Evolutionary conservation across 176 grass and related monocot genomes (phyloP).

Genomic region (Aegilops umbellulata): DNA sequence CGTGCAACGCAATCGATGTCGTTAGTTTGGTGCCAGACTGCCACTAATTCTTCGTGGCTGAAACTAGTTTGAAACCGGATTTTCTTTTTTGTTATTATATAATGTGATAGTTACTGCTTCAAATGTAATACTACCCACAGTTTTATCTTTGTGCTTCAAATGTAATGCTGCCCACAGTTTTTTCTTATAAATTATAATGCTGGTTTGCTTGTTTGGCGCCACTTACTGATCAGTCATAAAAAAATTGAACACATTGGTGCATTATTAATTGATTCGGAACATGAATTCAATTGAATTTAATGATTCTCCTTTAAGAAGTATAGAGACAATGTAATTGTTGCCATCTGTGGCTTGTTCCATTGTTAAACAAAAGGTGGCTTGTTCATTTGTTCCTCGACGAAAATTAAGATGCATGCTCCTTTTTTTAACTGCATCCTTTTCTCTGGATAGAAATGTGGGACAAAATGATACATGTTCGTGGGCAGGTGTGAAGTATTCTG

Average conservation of each 20-base stretch:
- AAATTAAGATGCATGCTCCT: not conserved
- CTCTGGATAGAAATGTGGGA: not conserved
- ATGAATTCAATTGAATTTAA: not conserved
- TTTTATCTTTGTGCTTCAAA: not conserved
- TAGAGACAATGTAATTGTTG: not conserved
- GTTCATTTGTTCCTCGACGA: not conserved
- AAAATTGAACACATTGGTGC: not conserved
- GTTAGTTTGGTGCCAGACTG: not conserved
- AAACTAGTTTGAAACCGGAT: too few relatives aligned
- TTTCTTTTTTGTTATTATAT: not conserved
- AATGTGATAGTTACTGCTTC: not conserved
- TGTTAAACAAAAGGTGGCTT: not conserved
- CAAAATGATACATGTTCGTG: not conserved
- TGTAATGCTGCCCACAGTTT: too few relatives aligned
- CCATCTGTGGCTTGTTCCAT: not conserved
- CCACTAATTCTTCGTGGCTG: not conserved
- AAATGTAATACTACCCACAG: too few relatives aligned
- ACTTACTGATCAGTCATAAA: not conserved
- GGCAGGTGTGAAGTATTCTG: too few relatives aligned
- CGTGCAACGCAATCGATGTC: not conserved
- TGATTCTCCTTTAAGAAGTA: not conserved
- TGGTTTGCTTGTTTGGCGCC: not conserved
- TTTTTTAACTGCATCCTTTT: not conserved
- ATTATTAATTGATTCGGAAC: not conserved
- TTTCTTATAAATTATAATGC: not conserved